Percentiles rank a stretch among this genome's conserved stretches.
Evolutionary conservation across 768 basidiomycete species (phyloP).

Genomic region (Suillus lakei): DNA sequence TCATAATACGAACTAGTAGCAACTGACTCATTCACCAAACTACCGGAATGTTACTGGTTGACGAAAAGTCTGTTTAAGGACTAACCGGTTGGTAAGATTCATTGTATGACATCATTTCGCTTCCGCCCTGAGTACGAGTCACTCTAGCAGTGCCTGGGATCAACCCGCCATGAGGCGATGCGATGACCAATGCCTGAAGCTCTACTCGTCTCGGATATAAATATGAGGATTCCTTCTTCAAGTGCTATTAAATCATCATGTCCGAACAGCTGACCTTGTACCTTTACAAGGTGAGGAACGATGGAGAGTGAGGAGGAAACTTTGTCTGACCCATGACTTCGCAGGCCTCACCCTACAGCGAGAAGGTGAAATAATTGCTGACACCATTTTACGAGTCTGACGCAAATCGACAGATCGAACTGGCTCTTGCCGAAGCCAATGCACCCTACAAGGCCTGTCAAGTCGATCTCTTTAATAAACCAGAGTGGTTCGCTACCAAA

Average conservation of each 20-base stretch:
- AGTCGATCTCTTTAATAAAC: conserved; percentile 64
- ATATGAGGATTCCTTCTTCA: neutral
- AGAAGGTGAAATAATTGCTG: conserved; percentile 43
- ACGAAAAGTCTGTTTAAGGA: too few species aligned
- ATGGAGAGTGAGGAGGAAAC: neutral
- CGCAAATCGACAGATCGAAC: conserved; percentile 44
- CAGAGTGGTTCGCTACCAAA: conserved; percentile 60
- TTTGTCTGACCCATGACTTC: neutral
- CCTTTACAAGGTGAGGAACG: conserved; percentile 42
- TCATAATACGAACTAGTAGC: too few species aligned
- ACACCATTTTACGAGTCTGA: neutral
- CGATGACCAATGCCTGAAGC: neutral
- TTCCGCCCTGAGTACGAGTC: neutral
- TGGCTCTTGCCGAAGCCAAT: conserved; percentile 59
- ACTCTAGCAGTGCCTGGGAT: neutral
- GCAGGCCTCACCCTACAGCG: conserved; percentile 60
- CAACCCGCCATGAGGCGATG: neutral
- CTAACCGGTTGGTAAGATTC: too few species aligned
- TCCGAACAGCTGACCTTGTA: conserved; percentile 45
- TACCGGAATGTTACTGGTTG: too few species aligned
- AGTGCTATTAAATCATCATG: conserved; percentile 10
- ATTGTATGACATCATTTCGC: too few species aligned
- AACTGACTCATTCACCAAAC: too few species aligned
- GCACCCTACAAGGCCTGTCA: conserved; percentile 53
- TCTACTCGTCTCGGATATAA: neutral